Evolutionary conservation across 495 filamentous ascomycete genomes (phyloP), one percentile per base, ranked within the genome.

Genomic region (Podospora conica): DNA sequence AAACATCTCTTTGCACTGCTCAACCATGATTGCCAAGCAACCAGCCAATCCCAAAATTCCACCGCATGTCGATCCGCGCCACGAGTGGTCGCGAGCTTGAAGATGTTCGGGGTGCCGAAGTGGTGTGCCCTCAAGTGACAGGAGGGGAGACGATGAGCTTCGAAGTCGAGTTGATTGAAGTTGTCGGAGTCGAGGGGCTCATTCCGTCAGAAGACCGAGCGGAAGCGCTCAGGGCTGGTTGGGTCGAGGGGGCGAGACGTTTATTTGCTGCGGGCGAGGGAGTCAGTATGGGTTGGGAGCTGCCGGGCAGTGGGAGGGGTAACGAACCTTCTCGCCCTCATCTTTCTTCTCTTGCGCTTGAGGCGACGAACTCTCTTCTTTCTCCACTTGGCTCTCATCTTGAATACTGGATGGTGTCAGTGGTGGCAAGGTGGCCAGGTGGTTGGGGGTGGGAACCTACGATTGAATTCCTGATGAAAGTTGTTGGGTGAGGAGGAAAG

Each of bases 261-360:
- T 91, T 91, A 91, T 83, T 91, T 91, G 81, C 88, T 90, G 75
- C 9, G 68, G 63, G 22, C 24, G 25, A 40, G 68, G 83, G 70
- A 83, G 77, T 59, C 62, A 55, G 65, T 28, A 68, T 63, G 23
- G 21, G 25, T 66, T 53, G 63, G 28, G 23, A 54, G 63, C 70
- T 58, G 65, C 1, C 9, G 15, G 5, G 15, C 40, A 66, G 61
- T 23, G 28, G 23, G 28, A 63, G 69, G 61, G 31, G 31, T 59
- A 61, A 81, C 89, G 83, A 85, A 96, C 93, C 86, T 90, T 84
- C 93, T 84, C 71, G 92, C 93, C 78, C 93, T 88, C 82, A 92
- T 95, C 92, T 97, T 97, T 92, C 93, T 94, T 81, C 93, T 89
- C 93, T 97, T 97, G 80, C 91, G 88, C 88, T 97, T 97, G 82